These are phyloP conservation scores for Trichoderma sp. DNA, from an alignment of 2,329 filamentous ascomycete genomes.

Conservation along the genomic window DNA sequence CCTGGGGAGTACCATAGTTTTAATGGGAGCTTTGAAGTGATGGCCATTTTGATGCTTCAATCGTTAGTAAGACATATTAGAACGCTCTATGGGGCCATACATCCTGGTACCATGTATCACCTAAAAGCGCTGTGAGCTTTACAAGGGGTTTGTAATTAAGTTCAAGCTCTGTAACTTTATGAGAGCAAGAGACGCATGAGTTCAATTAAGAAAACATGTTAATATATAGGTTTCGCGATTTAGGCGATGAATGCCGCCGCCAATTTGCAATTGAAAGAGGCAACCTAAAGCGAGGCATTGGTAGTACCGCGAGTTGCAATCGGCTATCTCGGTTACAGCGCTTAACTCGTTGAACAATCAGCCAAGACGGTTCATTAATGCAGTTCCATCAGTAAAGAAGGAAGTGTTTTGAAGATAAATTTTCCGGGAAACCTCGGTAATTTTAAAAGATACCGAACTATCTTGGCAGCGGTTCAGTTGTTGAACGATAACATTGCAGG, in stretches of 20 bases:
- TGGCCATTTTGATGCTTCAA: not conserved
- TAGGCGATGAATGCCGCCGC: not conserved
- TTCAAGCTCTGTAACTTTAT: not conserved
- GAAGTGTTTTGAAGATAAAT: too few relatives aligned
- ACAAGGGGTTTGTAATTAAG: not conserved
- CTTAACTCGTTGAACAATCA: not conserved
- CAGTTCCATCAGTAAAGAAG: not conserved
- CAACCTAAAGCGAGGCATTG: not conserved
- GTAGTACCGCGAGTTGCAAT: not conserved
- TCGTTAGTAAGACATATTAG: not conserved
- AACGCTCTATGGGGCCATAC: not conserved
- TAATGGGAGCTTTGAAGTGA: not conserved
- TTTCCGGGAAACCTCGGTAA: too few relatives aligned
- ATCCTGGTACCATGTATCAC: too few relatives aligned
- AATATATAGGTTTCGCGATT: not conserved
- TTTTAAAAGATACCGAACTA: too few relatives aligned
- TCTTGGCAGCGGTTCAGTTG: too few relatives aligned
- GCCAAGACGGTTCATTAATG: not conserved
- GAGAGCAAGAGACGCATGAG: fast-evolving
- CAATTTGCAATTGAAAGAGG: not conserved
- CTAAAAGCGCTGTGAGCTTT: not conserved
- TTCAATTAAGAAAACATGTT: not conserved
- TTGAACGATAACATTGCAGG: too few relatives aligned
- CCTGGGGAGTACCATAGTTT: slow-evolving; percentile 2
- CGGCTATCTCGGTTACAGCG: not conserved